These are phyloP conservation scores for Tetrapyrgos nigripes DNA, from an alignment of 1,284 basidiomycete species.

Conservation along the genomic window DNA sequence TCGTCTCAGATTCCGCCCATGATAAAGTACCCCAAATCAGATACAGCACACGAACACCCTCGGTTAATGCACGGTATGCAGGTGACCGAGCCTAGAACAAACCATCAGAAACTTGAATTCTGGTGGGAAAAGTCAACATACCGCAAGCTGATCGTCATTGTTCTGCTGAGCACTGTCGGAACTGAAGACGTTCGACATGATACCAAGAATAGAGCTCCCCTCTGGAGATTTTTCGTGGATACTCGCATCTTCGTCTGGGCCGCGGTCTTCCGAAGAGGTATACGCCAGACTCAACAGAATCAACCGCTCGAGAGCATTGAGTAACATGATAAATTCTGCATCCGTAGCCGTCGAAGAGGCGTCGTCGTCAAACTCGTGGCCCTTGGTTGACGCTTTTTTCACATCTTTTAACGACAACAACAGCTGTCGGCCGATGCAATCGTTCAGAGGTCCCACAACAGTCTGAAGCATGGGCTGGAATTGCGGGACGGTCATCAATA, in stretches of 20 bases:
- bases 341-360: constrained; percentile 67
- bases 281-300: constrained; percentile 69
- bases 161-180: constrained; percentile 55
- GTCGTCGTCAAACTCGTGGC: constrained; percentile 45
- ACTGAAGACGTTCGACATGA: constrained; percentile 82
- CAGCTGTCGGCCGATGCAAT: constrained; percentile 84
- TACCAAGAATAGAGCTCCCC: constrained; percentile 74
- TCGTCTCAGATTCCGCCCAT: constrained; percentile 51
- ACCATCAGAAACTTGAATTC: constrained; percentile 13
- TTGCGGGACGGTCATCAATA: constrained; percentile 88
- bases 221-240: constrained; percentile 61
- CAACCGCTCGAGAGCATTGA: constrained; percentile 85
- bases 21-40: constrained; percentile 70
- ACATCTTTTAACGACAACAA: constrained; percentile 64
- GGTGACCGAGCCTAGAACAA: constrained; percentile 63
- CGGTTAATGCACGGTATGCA: constrained; percentile 74
- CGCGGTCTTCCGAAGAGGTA: constrained; percentile 53
- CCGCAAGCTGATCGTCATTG: constrained; percentile 63
- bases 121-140: constrained; percentile 27
- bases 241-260: constrained; percentile 61
- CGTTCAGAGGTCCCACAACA: constrained; percentile 80
- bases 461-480: constrained; percentile 75
- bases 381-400: constrained; percentile 39
- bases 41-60: constrained; percentile 74
- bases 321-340: constrained; percentile 83